phyloP scores from a whole-genome alignment of 352 stramenopile species.

The Pythium insidiosum region DNA sequence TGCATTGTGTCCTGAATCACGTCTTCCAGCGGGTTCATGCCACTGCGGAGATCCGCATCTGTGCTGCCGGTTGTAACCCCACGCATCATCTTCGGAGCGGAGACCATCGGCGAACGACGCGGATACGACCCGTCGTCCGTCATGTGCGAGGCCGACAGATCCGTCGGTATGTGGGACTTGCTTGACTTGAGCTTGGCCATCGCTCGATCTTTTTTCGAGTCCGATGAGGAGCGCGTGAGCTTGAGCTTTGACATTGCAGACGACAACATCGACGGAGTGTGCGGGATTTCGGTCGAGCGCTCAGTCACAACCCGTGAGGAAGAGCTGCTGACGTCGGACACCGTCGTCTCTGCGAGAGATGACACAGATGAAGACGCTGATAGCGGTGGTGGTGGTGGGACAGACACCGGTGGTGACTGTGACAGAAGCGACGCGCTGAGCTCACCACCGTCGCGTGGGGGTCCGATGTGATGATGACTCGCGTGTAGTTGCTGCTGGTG shows the following conservation, averaged over 20 bases:
- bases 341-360: constrained; percentile 13
- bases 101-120: constrained; percentile 18
- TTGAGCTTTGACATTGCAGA: constrained; percentile 58
- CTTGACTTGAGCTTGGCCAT: constrained; percentile 54
- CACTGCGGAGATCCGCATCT: constrained; percentile 5
- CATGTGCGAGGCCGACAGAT: no score
- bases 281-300: constrained; percentile 12
- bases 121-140: no score
- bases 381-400: constrained; percentile 18
- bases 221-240: constrained; percentile 60
- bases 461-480: no score
- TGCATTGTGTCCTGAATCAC: constrained; percentile 72
- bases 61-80: constrained; percentile 59
- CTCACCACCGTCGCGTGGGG: no score
- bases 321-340: background rate
- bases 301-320: no score
- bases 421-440: constrained; percentile 1
- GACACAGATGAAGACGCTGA: constrained; percentile 22
- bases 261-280: constrained; percentile 25
- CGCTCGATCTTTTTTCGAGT: constrained; percentile 63
- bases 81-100: constrained; percentile 50
- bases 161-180: constrained; percentile 30
- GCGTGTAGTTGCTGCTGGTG: constrained; percentile 17
- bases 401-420: constrained; percentile 12
- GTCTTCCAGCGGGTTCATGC: constrained; percentile 25